Conservation (phyloP, 768 basidiomycete genomes). For the Kwoniella sp. region DNA sequence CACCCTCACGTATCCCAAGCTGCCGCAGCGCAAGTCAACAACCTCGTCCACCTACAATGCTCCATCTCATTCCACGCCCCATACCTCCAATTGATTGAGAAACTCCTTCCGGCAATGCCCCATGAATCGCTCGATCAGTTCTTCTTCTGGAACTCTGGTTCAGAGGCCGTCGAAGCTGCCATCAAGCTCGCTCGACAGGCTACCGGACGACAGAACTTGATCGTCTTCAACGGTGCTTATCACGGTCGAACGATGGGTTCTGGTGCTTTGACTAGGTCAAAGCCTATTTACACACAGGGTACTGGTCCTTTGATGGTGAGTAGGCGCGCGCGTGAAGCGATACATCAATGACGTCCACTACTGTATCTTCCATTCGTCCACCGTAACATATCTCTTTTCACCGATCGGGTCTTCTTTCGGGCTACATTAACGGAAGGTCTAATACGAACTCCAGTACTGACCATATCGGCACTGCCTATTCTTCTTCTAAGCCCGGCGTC, state of each 20-base stretch:
- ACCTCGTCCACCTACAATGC: conserved; percentile 57
- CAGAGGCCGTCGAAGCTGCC: conserved; percentile 87
- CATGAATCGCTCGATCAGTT: conserved; percentile 87
- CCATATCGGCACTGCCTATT: not conserved
- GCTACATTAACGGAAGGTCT: too few relatives aligned
- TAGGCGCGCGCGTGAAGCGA: too few relatives aligned
- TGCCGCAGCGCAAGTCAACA: conserved; percentile 40
- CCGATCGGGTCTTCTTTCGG: too few relatives aligned
- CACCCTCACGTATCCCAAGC: conserved; percentile 50
- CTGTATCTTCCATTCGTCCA: too few relatives aligned
- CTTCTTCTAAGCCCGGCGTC: conserved; percentile 55
- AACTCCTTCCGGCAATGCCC: conserved; percentile 84
- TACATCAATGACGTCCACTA: too few relatives aligned
- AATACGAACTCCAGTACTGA: too few relatives aligned
- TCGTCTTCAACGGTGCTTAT: conserved; percentile 86
- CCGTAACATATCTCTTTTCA: too few relatives aligned
- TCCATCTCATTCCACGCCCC: conserved; percentile 85
- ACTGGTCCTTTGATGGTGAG: conserved; percentile 79
- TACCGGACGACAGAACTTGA: conserved; percentile 83
- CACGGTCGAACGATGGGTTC: conserved; percentile 93
- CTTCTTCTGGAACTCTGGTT: conserved; percentile 96
- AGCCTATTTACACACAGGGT: conserved; percentile 84
- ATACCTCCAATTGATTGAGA: conserved; percentile 82
- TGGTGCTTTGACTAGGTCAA: conserved; percentile 90
- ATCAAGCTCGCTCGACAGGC: conserved; percentile 80